Evolutionary conservation across 2,329 filamentous ascomycete genomes (phyloP), one percentile per base, ranked within the genome.

Genomic region (Sarocladiaceae sp.): DNA sequence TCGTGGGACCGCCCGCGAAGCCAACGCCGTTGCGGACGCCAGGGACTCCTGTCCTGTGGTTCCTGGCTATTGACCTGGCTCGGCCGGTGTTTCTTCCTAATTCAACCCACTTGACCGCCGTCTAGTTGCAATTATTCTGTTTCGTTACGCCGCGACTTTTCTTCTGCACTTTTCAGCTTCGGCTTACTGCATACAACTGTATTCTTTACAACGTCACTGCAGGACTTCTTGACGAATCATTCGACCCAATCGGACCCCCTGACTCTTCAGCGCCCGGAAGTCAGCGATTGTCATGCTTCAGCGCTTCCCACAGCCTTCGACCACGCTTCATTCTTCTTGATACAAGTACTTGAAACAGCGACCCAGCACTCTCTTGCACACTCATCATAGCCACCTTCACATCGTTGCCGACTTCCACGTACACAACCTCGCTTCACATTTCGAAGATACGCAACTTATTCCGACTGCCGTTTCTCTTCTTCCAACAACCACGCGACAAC

Each of bases 271-370:
- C 23, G 18, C 31, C 33, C 33, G 20, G 28, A 23, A 42, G 37
- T n/a, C 23, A 18, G 25, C 33, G n/a, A 51, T 51, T 23, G 22
- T 28, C 26, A 48, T 48, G 44, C 44, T 20, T 28, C 44, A 48
- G 26, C 25, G 26, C 44, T 22, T 20, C 26, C 26, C 44, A 48
- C 44, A 31, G 44, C 22, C 44, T 48, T 33, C 44, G 20, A 29
- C 44, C 44, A 33, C 44, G 26, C 44, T 33, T 48, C 20, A 33
- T 31, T 33, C 25, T 20, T 26, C 17, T 48, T 48, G 44, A 48
- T 51, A 40, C 25, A 40, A 39, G 49, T 40, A 51, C 35, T 51
- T 51, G 49, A 29, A 51, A 31, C 33, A 29, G 48, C n/a, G 18
- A 50, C 31, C 49, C 49, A 33, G 28, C 44, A 48, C 49, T 15